Base-by-base conservation (phyloP, 83 land plant species). In the Diphasiastrum complanatum region DNA sequence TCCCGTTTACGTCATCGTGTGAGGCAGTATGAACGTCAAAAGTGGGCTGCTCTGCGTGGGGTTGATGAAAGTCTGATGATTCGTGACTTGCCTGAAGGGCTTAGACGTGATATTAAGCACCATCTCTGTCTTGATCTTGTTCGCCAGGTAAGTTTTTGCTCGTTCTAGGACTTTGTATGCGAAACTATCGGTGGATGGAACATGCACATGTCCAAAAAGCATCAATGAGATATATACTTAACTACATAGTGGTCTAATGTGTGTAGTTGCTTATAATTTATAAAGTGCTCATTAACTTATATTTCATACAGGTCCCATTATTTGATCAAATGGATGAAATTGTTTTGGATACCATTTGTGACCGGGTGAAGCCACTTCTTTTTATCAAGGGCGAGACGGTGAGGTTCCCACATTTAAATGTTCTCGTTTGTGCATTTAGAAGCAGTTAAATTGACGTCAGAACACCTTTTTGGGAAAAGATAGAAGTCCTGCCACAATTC, bases 71-170 rank as follows among this genome's bases (percentile, higher is more conserved):
- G 16, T 10, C 0, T 27, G 28, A 55, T 55, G 34, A 35, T 55
- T 27, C 27, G 43, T 30, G 35, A 55, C 19, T 1, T 55, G 11
- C 59, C 59, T 0, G 59, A 55, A 20, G 59, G 59, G 0, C 8
- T 55, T 14, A 55, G 27, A 55, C 59, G 59, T 18, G 59, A 55
- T 35, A 55, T 55, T 16, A 55, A 55, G 35, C 20, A 35, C 16
- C 59, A 55, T 1, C 34, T 55, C 30, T 55, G 59, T 19, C 34
- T 55, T 30, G 59, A 55, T 27, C 59, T 55, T 55, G 34, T 55
- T 55, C 34, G 59, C 20, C 59, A 55, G 34, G 59, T 30, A 55
- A 55, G 11, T n/a, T 18, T 16, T 50, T 16, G 10, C 19, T 18
- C 11, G n/a, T n/a, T n/a, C n/a, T n/a, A n/a, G n/a, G n/a, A n/a